Evolutionary conservation across 2,329 filamentous ascomycete genomes (phyloP).

Genomic region (Claviceps sp.): DNA sequence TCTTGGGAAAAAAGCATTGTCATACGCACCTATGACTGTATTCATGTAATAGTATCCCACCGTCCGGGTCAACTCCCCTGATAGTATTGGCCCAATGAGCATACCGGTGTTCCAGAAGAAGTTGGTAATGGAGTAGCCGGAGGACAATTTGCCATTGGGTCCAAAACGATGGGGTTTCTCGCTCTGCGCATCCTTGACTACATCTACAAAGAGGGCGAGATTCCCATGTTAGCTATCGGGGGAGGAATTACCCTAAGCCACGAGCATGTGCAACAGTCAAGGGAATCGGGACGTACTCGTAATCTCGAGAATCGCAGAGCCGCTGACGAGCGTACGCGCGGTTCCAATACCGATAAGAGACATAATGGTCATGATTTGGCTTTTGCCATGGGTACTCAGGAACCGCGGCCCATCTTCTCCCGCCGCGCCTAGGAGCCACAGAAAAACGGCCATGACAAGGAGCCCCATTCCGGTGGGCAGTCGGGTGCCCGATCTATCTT

Average conservation of each 20-base stretch:
- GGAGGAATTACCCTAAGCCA: neutral
- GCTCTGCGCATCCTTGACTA: neutral
- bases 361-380: neutral
- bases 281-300: neutral
- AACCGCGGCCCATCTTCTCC: neutral
- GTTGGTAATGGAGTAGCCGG: neutral
- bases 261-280: no score
- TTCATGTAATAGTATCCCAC: conserved; percentile 2
- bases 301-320: neutral
- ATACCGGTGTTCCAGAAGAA: neutral
- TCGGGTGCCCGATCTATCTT: neutral
- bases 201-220: neutral
- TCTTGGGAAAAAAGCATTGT: no score
- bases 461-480: neutral
- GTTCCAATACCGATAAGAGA: neutral
- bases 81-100: neutral
- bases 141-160: neutral
- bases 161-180: neutral
- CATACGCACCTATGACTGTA: neutral
- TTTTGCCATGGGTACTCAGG: neutral
- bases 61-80: neutral
- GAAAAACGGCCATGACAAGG: neutral
- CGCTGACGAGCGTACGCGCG: neutral
- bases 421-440: neutral
- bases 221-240: neutral